phyloP scores from a whole-genome alignment of 768 basidiomycete species.

The Exidia glandulosa region DNA sequence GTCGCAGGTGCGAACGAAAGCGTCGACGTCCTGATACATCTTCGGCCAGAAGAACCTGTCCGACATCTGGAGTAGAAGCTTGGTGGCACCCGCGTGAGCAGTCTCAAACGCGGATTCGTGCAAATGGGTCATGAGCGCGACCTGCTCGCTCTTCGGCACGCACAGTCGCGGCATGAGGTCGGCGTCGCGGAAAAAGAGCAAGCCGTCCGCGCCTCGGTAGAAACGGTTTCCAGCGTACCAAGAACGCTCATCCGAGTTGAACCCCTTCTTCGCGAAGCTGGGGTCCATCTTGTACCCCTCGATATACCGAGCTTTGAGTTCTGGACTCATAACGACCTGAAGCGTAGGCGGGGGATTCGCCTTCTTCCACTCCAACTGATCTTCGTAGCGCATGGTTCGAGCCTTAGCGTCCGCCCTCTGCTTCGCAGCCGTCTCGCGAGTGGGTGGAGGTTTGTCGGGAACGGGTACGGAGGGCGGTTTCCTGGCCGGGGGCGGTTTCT shows the following conservation, averaged over 20 bases:
- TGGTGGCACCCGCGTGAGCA: conserved; percentile 6
- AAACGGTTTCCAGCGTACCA: conserved; percentile 5
- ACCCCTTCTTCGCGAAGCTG: conserved; percentile 1
- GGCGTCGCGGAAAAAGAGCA: conserved; percentile 9
- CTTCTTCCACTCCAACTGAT: too few relatives aligned
- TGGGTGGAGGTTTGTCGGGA: too few relatives aligned
- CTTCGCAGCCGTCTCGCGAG: too few relatives aligned
- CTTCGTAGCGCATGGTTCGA: too few relatives aligned
- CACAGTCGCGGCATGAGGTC: conserved; percentile 8
- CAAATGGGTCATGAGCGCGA: neutral
- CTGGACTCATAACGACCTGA: neutral
- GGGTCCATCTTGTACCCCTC: neutral
- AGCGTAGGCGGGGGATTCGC: neutral
- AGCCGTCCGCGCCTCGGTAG: conserved; percentile 7
- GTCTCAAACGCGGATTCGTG: conserved; percentile 5
- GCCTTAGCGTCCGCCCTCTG: too few relatives aligned
- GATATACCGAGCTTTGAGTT: neutral
- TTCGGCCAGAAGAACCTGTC: conserved; percentile 1
- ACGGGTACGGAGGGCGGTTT: too few relatives aligned
- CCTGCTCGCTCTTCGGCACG: conserved; percentile 2
- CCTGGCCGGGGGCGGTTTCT: too few relatives aligned
- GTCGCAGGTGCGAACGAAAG: conserved; percentile 5
- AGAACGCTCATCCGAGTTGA: neutral
- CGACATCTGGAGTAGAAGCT: conserved; percentile 2
- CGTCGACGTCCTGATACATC: conserved; percentile 5